phyloP scores from a whole-genome alignment of 495 filamentous ascomycete species.

The Penicillium cataractarum region DNA sequence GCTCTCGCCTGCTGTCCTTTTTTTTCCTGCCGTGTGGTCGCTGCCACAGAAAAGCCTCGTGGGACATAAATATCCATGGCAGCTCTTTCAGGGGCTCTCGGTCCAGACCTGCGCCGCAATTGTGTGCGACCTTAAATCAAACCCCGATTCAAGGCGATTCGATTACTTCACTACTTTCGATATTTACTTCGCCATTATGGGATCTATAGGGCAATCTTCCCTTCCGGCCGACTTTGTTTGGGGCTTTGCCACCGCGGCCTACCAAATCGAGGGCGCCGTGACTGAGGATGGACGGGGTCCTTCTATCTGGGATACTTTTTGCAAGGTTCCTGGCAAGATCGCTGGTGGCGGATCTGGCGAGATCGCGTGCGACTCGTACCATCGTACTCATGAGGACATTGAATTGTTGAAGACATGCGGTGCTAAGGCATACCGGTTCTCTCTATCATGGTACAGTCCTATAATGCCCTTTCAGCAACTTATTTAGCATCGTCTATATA shows the following conservation, averaged over 20 bases:
- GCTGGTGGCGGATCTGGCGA: slow-evolving; percentile 69
- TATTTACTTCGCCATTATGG: slow-evolving; percentile 29
- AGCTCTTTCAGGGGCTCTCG: background rate
- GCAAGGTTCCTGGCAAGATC: slow-evolving; percentile 72
- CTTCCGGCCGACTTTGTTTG: slow-evolving; percentile 77
- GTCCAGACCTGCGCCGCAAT: slow-evolving; percentile 3
- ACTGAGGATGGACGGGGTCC: slow-evolving; percentile 70
- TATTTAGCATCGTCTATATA: background rate
- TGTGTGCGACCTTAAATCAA: background rate
- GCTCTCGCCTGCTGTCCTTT: slow-evolving; percentile 11
- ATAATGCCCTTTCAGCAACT: background rate
- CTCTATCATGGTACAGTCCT: slow-evolving; percentile 63
- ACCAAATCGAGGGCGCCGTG: slow-evolving; percentile 75
- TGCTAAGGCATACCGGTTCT: slow-evolving; percentile 73
- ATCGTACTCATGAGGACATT: slow-evolving; percentile 73
- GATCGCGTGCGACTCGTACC: slow-evolving; percentile 77
- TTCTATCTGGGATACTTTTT: slow-evolving; percentile 81
- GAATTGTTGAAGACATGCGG: slow-evolving; percentile 67
- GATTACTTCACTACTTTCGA: slow-evolving; percentile 1
- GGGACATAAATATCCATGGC: slow-evolving; percentile 59
- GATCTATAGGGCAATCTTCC: slow-evolving; percentile 37
- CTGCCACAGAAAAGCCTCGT: slow-evolving; percentile 4
- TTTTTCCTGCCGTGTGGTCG: background rate
- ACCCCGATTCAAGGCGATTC: slow-evolving; percentile 49
- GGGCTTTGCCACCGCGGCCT: slow-evolving; percentile 83